phyloP scores from a whole-genome alignment of 2,329 filamentous ascomycete genomes.

The Blastomyces emzantsi region DNA sequence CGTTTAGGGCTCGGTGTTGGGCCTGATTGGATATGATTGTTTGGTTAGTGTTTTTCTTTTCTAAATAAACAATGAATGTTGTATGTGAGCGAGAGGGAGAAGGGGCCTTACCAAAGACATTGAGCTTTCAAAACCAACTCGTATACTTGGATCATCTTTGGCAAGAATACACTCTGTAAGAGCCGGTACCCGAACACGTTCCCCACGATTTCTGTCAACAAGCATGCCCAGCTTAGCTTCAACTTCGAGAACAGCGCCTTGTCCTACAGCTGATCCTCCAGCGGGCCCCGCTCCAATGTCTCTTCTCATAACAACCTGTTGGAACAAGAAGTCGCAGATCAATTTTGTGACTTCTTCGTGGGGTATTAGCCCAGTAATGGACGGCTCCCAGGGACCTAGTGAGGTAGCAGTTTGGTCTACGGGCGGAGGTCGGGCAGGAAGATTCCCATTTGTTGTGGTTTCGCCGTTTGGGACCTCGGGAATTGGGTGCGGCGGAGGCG shows the following conservation, averaged over 20 bases:
- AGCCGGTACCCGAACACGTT: slow-evolving; percentile 59
- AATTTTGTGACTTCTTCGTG: slow-evolving; percentile 64
- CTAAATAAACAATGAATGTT: not conserved
- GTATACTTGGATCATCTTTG: slow-evolving; percentile 42
- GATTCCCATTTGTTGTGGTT: slow-evolving; percentile 25
- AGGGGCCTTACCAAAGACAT: slow-evolving; percentile 68
- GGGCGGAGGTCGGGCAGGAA: slow-evolving; percentile 14
- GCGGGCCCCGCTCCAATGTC: slow-evolving; percentile 49
- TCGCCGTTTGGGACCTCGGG: slow-evolving; percentile 19
- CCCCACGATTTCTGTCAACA: slow-evolving; percentile 61
- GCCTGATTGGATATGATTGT: slow-evolving; percentile 37
- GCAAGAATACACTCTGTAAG: slow-evolving; percentile 61
- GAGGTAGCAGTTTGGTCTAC: slow-evolving; percentile 22
- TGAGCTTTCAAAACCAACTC: slow-evolving; percentile 68
- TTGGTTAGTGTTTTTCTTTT: slow-evolving; percentile 15
- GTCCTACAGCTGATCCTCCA: slow-evolving; percentile 49
- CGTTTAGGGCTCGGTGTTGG: slow-evolving; percentile 77
- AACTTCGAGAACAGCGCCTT: slow-evolving; percentile 73
- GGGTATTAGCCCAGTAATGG: slow-evolving; percentile 61
- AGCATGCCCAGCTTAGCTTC: slow-evolving; percentile 88
- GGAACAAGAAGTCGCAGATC: slow-evolving; percentile 74
- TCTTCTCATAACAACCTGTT: slow-evolving; percentile 58
- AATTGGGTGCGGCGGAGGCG: slow-evolving; percentile 11
- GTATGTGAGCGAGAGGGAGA: not conserved
- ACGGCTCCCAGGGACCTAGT: slow-evolving; percentile 42